Base-by-base conservation (phyloP, 2,329 filamentous ascomycete species). In the Zymoseptoria crescenta region DNA sequence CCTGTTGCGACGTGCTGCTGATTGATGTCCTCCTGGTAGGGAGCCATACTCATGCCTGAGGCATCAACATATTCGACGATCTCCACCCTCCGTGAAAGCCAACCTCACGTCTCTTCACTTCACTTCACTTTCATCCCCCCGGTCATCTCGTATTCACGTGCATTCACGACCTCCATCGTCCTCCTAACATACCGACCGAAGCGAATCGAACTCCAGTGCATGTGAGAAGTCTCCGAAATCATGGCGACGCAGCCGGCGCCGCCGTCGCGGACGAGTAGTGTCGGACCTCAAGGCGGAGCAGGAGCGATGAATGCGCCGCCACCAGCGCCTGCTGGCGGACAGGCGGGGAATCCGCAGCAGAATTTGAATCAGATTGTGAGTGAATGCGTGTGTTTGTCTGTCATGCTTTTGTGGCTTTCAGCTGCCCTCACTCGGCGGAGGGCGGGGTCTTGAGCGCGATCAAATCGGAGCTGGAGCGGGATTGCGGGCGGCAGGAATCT, bases 291-390 rank as follows among this genome's bases (percentile, higher is more conserved):
- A 24, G 68, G 64, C 51, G 24, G 35, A 58, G 69, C 67, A 28
- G 68, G 75, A 59, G 74, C 77, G 52, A 75, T 75, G 61, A 76
- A 72, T 62, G 73, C 76, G 4, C 76, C 75, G 49, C 72, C 73
- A 64, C 76, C 76, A 49, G 75, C 79, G 60, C 74, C 80, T 60
- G 74, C 80, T 60, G 74, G 63, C 69, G 74, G 59, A 62, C 74
- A 67, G 73, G 79, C 59, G 71, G 29, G 29, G 74, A 86, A 91
- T 76, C 91, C 88, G 1, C 91, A 93, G 63, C 90, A 95, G 69
- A 96, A 96, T 71, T 75, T 96, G 1, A 97, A 97, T 69, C 91
- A 96, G 68, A 97, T 97, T 75, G 93, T 96, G 82, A 83, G 92
- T 80, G 27, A 30, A 50, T 24, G 24, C 24, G 24, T 3, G 24